These are phyloP conservation scores for Pugionium cornutum DNA, from an alignment of 345 rosid genomes.

Conservation along the genomic window DNA sequence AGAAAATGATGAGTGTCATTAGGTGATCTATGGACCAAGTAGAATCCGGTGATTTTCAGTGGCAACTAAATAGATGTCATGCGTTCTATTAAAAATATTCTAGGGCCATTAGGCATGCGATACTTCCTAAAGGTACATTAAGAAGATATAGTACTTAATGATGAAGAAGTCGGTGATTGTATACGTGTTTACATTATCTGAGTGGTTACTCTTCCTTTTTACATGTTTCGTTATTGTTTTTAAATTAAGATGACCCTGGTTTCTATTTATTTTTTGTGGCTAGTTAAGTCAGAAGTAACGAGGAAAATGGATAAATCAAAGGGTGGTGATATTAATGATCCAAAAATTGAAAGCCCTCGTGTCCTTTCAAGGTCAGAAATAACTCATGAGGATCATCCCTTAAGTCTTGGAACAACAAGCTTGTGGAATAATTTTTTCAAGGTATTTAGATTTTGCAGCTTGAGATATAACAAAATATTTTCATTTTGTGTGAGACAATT, in stretches of 20 bases:
- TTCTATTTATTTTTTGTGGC: slow-evolving; percentile 69
- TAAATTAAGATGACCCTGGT: slow-evolving; percentile 30
- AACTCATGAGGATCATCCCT: slow-evolving; percentile 89
- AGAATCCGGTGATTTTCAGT: not conserved
- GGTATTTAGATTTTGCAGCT: slow-evolving; percentile 48
- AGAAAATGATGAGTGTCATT: slow-evolving; percentile 14
- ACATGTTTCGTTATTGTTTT: slow-evolving; percentile 17
- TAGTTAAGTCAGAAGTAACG: slow-evolving; percentile 93
- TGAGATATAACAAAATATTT: not conserved
- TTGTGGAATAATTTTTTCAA: slow-evolving; percentile 93
- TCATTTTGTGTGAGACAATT: not conserved
- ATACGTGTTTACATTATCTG: not conserved
- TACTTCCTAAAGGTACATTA: not conserved
- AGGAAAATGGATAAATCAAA: slow-evolving; percentile 74
- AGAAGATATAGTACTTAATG: slow-evolving; percentile 14
- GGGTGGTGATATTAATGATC: slow-evolving; percentile 46
- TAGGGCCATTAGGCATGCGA: slow-evolving; percentile 10
- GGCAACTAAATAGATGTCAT: slow-evolving; percentile 14
- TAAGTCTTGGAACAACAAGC: slow-evolving; percentile 90
- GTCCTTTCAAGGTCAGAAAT: slow-evolving; percentile 75
- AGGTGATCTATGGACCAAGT: not conserved
- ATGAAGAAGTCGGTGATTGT: slow-evolving; percentile 1
- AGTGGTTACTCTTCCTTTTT: not conserved
- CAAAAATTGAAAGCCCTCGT: slow-evolving; percentile 53
- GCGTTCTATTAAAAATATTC: slow-evolving; percentile 6